phyloP scores from a whole-genome alignment of 768 basidiomycete species.

The Rhodotorula paludigena region DNA sequence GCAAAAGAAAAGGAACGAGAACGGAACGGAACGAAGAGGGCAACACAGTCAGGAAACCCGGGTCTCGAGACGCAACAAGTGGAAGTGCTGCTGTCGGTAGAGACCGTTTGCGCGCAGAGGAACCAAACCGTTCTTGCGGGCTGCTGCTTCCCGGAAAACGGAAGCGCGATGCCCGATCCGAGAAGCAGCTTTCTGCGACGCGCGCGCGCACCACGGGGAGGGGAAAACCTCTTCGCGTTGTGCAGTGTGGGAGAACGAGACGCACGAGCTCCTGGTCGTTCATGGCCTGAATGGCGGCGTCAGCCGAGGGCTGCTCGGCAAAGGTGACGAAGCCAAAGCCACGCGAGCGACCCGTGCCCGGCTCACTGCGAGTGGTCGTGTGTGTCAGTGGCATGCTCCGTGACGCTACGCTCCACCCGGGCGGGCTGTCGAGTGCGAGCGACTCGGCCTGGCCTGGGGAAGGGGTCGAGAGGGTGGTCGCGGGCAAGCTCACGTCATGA shows the following conservation, averaged over 20 bases:
- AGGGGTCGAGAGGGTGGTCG: neutral
- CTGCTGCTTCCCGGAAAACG: constrained; percentile 9
- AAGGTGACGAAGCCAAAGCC: constrained; percentile 91
- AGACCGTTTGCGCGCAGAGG: neutral
- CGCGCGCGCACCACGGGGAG: neutral
- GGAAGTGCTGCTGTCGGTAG: too few relatives aligned
- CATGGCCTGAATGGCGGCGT: constrained; percentile 79
- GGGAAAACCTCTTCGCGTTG: neutral
- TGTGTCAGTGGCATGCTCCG: too few relatives aligned
- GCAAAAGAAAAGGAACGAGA: neutral
- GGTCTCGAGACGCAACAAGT: neutral
- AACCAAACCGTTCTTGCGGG: too few relatives aligned
- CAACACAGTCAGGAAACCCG: constrained; percentile 19
- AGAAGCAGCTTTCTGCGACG: neutral
- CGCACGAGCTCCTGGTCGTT: constrained; percentile 66
- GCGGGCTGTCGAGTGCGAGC: too few relatives aligned
- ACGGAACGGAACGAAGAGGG: neutral
- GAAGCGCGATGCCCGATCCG: constrained; percentile 7
- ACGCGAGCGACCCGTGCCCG: constrained; percentile 87
- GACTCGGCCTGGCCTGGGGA: too few relatives aligned
- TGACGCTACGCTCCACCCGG: neutral
- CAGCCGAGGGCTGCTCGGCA: constrained; percentile 77
- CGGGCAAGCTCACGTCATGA: constrained; percentile 72
- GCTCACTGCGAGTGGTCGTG: constrained; percentile 54
- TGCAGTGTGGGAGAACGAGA: neutral